These are phyloP conservation scores for Hyaloscypha hepaticicola DNA, from an alignment of 495 filamentous ascomycete species.

Conservation along the genomic window DNA sequence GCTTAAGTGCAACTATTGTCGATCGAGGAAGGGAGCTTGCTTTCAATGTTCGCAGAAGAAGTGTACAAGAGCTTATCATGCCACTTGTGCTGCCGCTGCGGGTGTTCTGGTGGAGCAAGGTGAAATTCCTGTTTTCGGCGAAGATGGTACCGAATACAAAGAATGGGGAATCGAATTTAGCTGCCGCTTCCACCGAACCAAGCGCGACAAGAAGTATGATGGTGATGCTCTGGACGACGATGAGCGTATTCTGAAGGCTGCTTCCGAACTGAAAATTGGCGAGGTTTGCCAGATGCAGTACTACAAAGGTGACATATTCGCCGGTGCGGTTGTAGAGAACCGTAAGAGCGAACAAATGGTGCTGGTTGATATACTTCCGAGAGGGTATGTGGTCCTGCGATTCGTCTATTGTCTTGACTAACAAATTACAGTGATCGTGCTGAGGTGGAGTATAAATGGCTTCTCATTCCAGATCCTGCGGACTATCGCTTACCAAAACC, in stretches of 20 bases:
- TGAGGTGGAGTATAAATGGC: conserved; percentile 78
- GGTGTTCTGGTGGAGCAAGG: conserved; percentile 89
- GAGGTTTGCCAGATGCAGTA: conserved; percentile 89
- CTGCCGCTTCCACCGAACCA: conserved; percentile 90
- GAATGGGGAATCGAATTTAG: conserved; percentile 86
- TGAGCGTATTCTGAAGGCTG: conserved; percentile 66
- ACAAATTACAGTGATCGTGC: conserved; percentile 49
- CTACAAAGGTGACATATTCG: conserved; percentile 82
- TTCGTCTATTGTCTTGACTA: conserved; percentile 31
- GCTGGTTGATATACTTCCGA: conserved; percentile 80
- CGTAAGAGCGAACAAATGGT: conserved; percentile 70
- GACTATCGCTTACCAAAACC: conserved; percentile 64
- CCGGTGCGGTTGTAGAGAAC: conserved; percentile 86
- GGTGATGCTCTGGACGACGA: conserved; percentile 68
- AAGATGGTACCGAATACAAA: conserved; percentile 89
- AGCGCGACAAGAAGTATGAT: conserved; percentile 70
- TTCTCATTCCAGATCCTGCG: conserved; percentile 63
- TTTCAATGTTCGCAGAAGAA: conserved; percentile 97
- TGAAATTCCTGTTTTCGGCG: conserved; percentile 79
- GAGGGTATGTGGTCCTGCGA: conserved; percentile 55
- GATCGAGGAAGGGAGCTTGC: conserved; percentile 87
- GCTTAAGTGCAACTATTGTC: conserved; percentile 91
- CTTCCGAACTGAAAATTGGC: conserved; percentile 62
- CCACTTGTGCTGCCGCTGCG: conserved; percentile 87
- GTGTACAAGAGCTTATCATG: conserved; percentile 90